Evolutionary conservation across 257 asterid genomes (phyloP), one percentile per base, ranked within the genome.

Genomic region (Solanum chiquidenum): DNA sequence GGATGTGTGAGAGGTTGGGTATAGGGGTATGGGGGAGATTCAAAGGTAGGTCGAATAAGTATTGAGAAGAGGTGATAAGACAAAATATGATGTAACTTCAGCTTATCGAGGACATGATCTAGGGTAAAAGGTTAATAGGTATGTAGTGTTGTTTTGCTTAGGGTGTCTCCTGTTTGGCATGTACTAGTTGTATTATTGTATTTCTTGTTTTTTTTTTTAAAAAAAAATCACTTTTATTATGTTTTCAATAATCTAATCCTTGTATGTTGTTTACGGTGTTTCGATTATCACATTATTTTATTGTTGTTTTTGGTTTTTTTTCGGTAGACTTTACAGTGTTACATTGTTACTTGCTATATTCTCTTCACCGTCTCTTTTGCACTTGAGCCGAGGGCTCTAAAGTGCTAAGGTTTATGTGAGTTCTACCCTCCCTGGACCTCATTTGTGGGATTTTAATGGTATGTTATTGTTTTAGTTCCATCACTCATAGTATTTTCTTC

Each of bases 51-150:
- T 12, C 29, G 13, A 62, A 62, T 5, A 23, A 23, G 14, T 62
- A 62, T 62, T 9, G 29, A 2, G 2, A 3, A 62, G 69, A 62
- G 31, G 0, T 9, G 4, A 58, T 0, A 58, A 0, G 6, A 58
- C 1, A 5, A 20, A n/a, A 23, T 62, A 23, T 62, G 7, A 23
- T 21, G 0, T 4, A 62, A 62, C 7, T 23, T 62, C 7, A 58
- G 69, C 14, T 60, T 60, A 60, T 23, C 1, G 3, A 11, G 3
- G 29, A 60, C 14, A 23, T 4, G 29, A 23, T 12, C 13, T 55
- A 2, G 14, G 29, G 1, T 23, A 23, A n/a, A 0, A 62, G 0
- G 69, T 62, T 62, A 10, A 62, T 62, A 23, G 7, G 2, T 3
- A 4, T 21, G 68, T 55, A 55, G 12, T 58, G 3, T 58, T 58